Percentiles rank a stretch among this genome's conserved stretches.
Evolutionary conservation across 352 stramenopile species (phyloP).

Genomic region (Thalassiosira pacifica): DNA sequence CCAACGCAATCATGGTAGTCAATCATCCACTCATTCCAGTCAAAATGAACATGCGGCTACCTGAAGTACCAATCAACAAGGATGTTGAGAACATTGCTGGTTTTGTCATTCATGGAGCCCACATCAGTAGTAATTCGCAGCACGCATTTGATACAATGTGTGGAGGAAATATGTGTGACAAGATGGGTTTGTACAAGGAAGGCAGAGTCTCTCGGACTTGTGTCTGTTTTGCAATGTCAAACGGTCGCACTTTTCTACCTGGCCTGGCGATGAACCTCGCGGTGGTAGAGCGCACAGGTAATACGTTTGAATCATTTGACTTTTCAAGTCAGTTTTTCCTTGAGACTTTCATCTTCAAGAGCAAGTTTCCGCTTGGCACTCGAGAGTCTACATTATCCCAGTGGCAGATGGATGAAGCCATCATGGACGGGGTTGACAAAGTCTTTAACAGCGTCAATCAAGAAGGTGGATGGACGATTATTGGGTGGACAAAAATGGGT

Average conservation of each 20-base stretch:
- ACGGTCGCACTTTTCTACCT: background rate
- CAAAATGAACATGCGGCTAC: background rate
- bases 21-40: background rate
- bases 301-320: background rate
- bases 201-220: background rate
- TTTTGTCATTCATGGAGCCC: background rate
- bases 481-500: background rate
- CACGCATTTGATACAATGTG: background rate
- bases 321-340: background rate
- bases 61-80: background rate
- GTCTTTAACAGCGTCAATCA: background rate
- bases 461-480: background rate
- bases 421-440: background rate
- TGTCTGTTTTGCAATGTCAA: background rate
- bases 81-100: background rate
- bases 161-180: background rate
- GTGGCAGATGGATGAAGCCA: background rate
- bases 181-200: background rate
- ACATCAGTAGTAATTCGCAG: background rate
- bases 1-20: background rate
- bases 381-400: background rate
- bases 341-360: background rate
- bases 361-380: background rate
- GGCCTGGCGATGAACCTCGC: background rate
- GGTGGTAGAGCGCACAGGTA: background rate